These are phyloP conservation scores for Verbascum thapsus DNA, from an alignment of 257 asterid genomes.

Conservation along the genomic window DNA sequence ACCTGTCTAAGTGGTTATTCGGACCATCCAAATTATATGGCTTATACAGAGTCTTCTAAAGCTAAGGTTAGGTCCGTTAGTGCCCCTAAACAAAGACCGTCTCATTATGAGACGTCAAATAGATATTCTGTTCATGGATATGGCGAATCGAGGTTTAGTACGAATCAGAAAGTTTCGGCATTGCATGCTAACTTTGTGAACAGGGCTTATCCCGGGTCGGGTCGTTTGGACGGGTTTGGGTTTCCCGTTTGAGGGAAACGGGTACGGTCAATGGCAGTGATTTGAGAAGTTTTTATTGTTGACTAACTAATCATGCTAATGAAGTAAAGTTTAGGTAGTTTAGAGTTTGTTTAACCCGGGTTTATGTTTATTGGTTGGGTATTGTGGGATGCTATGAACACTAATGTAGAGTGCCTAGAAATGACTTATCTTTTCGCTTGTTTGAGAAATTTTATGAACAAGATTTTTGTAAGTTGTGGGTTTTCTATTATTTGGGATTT, in stretches of 20 bases:
- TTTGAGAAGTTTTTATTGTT: background rate
- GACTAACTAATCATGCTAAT: background rate
- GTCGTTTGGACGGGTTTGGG: slow-evolving; percentile 78
- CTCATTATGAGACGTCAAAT: slow-evolving; percentile 58
- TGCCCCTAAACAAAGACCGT: slow-evolving; percentile 79
- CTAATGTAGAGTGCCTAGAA: background rate
- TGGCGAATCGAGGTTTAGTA: slow-evolving; percentile 39
- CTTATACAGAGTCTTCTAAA: slow-evolving; percentile 72
- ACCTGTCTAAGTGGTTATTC: slow-evolving; percentile 52
- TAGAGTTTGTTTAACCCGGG: background rate
- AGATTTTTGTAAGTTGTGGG: too few species aligned
- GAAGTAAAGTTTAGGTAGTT: background rate
- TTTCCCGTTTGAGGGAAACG: slow-evolving; percentile 63
- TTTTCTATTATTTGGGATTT: too few species aligned
- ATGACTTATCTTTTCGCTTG: background rate
- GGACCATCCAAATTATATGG: slow-evolving; percentile 79
- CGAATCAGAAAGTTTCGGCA: slow-evolving; percentile 37
- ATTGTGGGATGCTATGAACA: slow-evolving; percentile 6
- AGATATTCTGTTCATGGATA: slow-evolving; percentile 54
- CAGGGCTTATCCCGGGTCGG: slow-evolving; percentile 80
- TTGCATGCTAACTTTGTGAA: slow-evolving; percentile 41
- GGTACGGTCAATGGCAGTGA: slow-evolving; percentile 52
- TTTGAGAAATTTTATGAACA: too few species aligned
- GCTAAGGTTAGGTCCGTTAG: slow-evolving; percentile 82
- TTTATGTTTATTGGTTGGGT: slow-evolving; percentile 7